Evolutionary conservation across 1,284 basidiomycete genomes (phyloP).

Genomic region (Polyporus tsugae): DNA sequence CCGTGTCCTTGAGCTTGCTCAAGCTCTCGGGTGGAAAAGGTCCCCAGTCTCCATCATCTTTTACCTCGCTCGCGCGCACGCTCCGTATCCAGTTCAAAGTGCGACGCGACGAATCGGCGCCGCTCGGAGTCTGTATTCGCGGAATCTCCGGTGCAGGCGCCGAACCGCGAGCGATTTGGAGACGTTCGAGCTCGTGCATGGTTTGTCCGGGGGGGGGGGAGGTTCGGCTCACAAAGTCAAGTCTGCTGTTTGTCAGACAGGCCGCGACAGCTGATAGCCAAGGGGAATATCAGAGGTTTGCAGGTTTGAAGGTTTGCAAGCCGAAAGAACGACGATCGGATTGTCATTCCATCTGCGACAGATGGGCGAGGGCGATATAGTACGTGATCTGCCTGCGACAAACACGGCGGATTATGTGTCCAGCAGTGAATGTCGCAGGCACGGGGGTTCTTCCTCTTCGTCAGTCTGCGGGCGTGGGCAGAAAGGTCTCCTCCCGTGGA

Average conservation of each 20-base stretch:
- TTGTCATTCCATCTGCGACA: conserved; percentile 9
- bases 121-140: not conserved
- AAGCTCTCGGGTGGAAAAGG: conserved; percentile 6
- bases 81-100: not conserved
- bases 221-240: not conserved
- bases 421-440: conserved; percentile 10
- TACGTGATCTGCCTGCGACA: conserved; percentile 4
- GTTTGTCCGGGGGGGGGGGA: not conserved
- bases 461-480: conserved; percentile 5
- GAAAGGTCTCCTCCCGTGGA: not conserved
- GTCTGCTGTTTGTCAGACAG: not conserved
- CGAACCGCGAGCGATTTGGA: not conserved
- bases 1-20: conserved; percentile 7
- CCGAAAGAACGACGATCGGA: conserved; percentile 5
- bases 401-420: conserved; percentile 15
- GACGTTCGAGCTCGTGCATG: not conserved
- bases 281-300: not conserved
- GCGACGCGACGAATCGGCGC: not conserved
- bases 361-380: not conserved
- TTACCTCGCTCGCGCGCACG: conserved; percentile 1
- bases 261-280: not conserved
- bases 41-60: not conserved
- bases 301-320: not conserved
- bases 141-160: not conserved
- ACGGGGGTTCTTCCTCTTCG: not conserved